Evolutionary conservation across 257 asterid species (phyloP), one percentile per base, ranked within the genome.

Genomic region (Solanum piurae): DNA sequence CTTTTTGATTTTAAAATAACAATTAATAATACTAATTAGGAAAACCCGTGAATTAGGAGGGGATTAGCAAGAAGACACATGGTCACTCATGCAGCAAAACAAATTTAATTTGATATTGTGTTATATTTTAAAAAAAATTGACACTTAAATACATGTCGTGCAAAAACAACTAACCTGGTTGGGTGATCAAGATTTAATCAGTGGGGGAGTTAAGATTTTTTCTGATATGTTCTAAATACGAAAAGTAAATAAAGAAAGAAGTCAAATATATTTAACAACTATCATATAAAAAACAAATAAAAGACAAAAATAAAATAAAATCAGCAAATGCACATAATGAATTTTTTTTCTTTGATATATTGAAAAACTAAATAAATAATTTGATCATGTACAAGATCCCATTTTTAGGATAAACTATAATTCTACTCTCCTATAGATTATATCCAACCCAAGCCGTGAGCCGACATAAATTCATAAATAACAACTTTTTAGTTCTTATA

Each of bases 301-400:
- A 0, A 34, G 7, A 29, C 3, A 5, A 21, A 73, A 74, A 36
- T 4, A 1, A 20, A 74, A 74, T 76, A 76, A 75, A 40, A 76
- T 23, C 3, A 38, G 3, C 83, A 37, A 38, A 38, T 40, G 12
- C n/a, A n/a, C 7, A 7, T 38, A 40, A 76, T 49, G 92, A 79
- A 6, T 12, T 2, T 36, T 21, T 18, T 36, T 4, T 9, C 20
- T 31, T 75, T 62, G 62, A 84, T 62, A 52, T 5, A 68, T 5
- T 21, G 38, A 80, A 87, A 68, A 87, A 52, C 88, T 87, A 88
- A 92, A 92, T 20, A 64, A 89, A 89, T 90, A 87, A 83, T 80
- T 18, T 80, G 4, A 80, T 46, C 37, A 80, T 80, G 85, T 80
- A 46, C 68, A 80, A 46, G 68, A 80, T 80, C 66, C 69, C 3